phyloP scores from a whole-genome alignment of 164 flowering plant species.

The Umbellularia californica region DNA sequence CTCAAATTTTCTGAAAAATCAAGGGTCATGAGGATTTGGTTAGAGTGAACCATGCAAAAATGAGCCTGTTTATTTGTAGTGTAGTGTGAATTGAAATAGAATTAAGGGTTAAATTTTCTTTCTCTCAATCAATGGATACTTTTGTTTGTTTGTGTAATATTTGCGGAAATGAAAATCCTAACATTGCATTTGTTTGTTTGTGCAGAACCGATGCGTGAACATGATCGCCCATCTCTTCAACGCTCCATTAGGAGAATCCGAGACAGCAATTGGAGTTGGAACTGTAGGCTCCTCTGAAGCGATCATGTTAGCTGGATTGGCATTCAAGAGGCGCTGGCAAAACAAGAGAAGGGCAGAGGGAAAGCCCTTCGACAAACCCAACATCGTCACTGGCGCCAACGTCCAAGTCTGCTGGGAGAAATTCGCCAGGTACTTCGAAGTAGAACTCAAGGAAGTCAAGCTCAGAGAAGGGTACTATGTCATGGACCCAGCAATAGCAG shows the following conservation, averaged over 20 bases:
- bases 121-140: too few species aligned
- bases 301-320: constrained; percentile 42
- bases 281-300: constrained; percentile 47
- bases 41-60: too few species aligned
- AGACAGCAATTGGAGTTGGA: constrained; percentile 38
- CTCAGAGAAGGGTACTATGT: constrained; percentile 39
- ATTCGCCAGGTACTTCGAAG: constrained; percentile 42
- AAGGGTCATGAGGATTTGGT: too few species aligned
- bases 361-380: constrained; percentile 36
- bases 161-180: not conserved
- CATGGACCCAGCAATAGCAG: constrained; percentile 43
- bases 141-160: too few species aligned
- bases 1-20: too few species aligned
- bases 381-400: constrained; percentile 41
- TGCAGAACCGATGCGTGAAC: constrained; percentile 42
- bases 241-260: constrained; percentile 34
- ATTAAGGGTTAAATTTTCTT: too few species aligned
- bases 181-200: not conserved
- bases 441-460: constrained; percentile 42
- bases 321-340: constrained; percentile 45
- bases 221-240: constrained; percentile 43
- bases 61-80: too few species aligned
- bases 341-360: constrained; percentile 37
- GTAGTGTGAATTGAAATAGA: too few species aligned
- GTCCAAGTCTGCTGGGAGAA: constrained; percentile 53